Evolutionary conservation across 2,329 filamentous ascomycete species (phyloP), one percentile per base, ranked within the genome.

Genomic region (Stemphylium vesicarium): DNA sequence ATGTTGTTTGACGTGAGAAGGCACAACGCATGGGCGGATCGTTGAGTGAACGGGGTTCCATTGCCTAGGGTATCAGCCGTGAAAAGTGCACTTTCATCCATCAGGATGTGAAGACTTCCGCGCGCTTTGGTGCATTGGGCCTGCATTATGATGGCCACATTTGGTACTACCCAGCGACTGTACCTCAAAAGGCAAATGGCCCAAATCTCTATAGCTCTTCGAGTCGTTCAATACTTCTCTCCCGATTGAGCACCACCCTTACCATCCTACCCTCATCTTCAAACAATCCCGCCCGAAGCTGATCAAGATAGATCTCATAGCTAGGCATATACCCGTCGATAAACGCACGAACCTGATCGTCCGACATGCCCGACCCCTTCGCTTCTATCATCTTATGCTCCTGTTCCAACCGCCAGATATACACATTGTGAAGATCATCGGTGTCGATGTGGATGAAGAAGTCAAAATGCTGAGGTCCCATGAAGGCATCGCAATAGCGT

Each of bases 391-490:
- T 80, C 54, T 84, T 84, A 42, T 84, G 83, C 76, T 96, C 92
- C 76, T 96, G 91, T 77, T 96, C 82, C 64, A 87, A 79, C 12
- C 92, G 85, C 93, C 93, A 96, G 57, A 83, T 84, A 67, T 96
- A 96, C 47, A 96, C 93, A 69, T 87, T 93, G 45, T 81, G 80
- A 4, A 85, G 81, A 62, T 95, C 80, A 64, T 89, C 84, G 5
- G 92, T 89, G 68, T 96, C 88, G 50, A 88, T 84, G 64, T 89
- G 86, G 38, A 90, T 81, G 61, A 89, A 82, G 18, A 85, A 84
- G 64, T 88, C 82, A 33, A 89, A 73, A 48, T 71, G 59, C 16
- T 58, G 50, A 1, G 71, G 69, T 4, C 71, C 72, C 73, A 81
- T 67, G 78, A 81, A 68, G 69, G 82, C 59, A 15, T 66, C 56